Evolutionary conservation across 495 filamentous ascomycete species (phyloP), one percentile per base, ranked within the genome.

Genomic region (Hypoxylon rickii): DNA sequence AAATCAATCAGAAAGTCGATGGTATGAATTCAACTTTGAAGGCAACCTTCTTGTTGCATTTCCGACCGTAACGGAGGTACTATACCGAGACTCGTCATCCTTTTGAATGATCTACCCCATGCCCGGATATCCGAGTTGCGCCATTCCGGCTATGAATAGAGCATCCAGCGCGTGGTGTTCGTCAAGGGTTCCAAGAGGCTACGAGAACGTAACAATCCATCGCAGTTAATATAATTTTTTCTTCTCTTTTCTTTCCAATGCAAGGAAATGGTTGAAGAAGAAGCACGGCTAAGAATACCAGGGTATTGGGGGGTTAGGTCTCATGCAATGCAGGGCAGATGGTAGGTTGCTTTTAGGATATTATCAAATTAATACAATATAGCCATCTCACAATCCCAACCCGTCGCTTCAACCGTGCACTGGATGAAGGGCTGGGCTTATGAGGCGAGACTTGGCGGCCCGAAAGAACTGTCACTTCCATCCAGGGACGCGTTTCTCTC

Each of bases 331-430:
- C 40, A 51, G 41, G 55, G 55, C 12, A 52, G 58, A 56, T 62
- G 58, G 58, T 44, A 62, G 55, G 65, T 65, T 54, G 57, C 56
- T 65, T 67, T 67, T 67, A 67, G 65, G 61, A 67, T 67, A 67
- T 67, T 65, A 47, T 48, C 46, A 51, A 43, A 60, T 47, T 53
- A 61, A 61, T 55, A 61, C 55, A 54, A 62, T 59, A 51, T 56
- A 62, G 26, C 58, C 47, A 47, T 39, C 42, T 55, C 50, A 29
- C 44, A 31, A 59, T 46, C 39, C 56, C 32, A 19, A 38, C 51
- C 42, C 34, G 31, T 38, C 36, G 36, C 47, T 59, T 47, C 61
- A 67, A 51, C 56, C 52, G 44, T 40, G 54, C 45, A 15, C 16
- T 56, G 44, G 34, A 32, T 29, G 39, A 51, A 56, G 58, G 51